These are phyloP conservation scores for Santalum album DNA, from an alignment of 164 flowering plant genomes.

Conservation along the genomic window DNA sequence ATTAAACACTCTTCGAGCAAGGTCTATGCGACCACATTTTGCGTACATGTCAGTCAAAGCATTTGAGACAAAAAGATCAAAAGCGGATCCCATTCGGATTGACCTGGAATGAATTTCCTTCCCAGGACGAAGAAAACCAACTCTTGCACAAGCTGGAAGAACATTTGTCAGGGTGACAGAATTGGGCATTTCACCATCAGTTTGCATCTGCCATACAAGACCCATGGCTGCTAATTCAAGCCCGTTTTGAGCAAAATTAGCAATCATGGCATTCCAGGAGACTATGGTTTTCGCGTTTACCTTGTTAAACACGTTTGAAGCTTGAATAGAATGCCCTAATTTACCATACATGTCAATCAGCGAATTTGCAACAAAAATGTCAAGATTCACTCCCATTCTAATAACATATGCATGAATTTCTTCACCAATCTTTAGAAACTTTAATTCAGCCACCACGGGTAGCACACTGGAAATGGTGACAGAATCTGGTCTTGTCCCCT, in stretches of 20 bases:
- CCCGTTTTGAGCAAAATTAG: not conserved
- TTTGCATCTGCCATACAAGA: not conserved
- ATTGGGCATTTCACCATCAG: not conserved
- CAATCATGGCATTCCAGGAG: constrained; percentile 5
- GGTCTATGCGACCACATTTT: not conserved
- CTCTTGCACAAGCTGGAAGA: constrained; percentile 2
- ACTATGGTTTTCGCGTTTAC: not conserved
- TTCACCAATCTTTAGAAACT: not conserved
- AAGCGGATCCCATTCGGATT: not conserved
- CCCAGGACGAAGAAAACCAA: not conserved
- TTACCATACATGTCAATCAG: constrained; percentile 1
- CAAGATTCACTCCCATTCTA: not conserved
- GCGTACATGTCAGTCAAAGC: constrained; percentile 1
- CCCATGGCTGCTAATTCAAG: not conserved
- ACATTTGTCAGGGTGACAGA: not conserved
- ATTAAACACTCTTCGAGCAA: not conserved
- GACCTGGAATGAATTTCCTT: constrained; percentile 2
- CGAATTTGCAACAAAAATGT: not conserved
- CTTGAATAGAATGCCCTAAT: not conserved
- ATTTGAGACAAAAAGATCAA: not conserved
- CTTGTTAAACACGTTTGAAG: not conserved
- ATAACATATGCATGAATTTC: not conserved
- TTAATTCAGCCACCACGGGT: not conserved
- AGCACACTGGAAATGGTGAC: not conserved
- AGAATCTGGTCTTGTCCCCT: not conserved